Base-by-base conservation (phyloP, 73 alveolate genomes). In the Diophrys appendiculata region DNA sequence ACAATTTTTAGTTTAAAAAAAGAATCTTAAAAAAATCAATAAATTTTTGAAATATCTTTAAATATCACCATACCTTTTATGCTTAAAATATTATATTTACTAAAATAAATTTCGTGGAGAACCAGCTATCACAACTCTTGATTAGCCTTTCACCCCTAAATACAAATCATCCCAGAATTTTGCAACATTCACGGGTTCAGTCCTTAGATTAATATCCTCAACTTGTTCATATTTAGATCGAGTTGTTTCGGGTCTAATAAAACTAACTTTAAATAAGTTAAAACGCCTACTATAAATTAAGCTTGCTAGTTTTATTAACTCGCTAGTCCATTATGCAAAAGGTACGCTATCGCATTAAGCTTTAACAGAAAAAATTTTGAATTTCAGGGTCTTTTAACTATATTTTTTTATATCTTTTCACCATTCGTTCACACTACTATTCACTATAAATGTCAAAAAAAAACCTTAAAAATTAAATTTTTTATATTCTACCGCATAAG, bases 91-190 rank as follows among this genome's bases (percentile, higher is more conserved):
- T 11, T 23, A 3, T 60, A 3, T 13, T 29, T 84, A 80, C 92
- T 60, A 54, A 30, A 68, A 84, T 80, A 84, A 29, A 14, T 84
- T 84, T 84, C 92, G 86, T 34, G 73, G 92, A 84, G 81, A 80
- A 84, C 92, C 90, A 84, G 92, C 92, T 84, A 84, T 84, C 90
- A 1, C 92, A 25, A 28, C 27, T 77, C 54, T 84, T 79, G 92
- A 80, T 84, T 54, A 33, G 84, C 89, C 92, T 84, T 84, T 84
- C 92, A 84, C 92, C 89, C 92, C 92, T 84, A 84, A 24, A 32
- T 72, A 80, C 90, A 80, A 43, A 52, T 84, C 92, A 70, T 84
- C 92, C 74, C 76, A 53, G 29, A 29, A 54, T 68, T 25, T 84
- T 84, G 76, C 92, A 78, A 84, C 92, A 68, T 60, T 60, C 28